These are phyloP conservation scores for Dictyostelium capitatum DNA, from an alignment of 78 protist genomes.

Conservation along the genomic window DNA sequence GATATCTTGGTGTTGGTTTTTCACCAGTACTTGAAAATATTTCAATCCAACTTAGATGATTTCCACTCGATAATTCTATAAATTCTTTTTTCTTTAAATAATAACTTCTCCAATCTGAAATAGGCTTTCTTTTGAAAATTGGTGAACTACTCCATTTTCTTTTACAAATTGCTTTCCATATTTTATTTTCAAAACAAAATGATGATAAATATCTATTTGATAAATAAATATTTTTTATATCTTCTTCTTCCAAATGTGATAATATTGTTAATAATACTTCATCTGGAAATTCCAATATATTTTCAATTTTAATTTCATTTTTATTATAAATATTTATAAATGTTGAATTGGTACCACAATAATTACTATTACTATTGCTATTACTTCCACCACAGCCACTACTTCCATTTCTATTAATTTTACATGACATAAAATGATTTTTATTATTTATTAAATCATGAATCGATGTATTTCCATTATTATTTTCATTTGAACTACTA, in stretches of 20 bases:
- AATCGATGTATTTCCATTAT: background rate
- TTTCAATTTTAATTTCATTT: background rate
- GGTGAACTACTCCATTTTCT: conserved; percentile 75
- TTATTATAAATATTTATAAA: no score
- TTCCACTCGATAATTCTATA: conserved; percentile 23
- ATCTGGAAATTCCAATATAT: conserved; percentile 40
- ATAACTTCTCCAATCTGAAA: conserved; percentile 57
- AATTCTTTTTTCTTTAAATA: conserved; percentile 50
- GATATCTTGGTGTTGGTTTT: conserved; percentile 73
- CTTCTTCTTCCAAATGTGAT: conserved; percentile 40
- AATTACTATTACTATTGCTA: background rate
- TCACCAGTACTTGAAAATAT: conserved; percentile 22
- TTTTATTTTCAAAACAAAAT: conserved; percentile 52
- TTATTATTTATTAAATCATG: no score
- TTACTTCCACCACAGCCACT: background rate
- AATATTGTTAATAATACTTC: conserved; percentile 52
- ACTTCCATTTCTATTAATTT: conserved; percentile 10
- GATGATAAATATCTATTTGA: background rate
- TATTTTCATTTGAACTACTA: no score
- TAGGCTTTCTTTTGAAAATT: conserved; percentile 45
- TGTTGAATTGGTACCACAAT: background rate
- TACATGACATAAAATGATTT: background rate
- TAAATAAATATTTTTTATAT: conserved; percentile 17
- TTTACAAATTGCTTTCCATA: conserved; percentile 75
- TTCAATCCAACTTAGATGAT: conserved; percentile 49